Evolutionary conservation across 768 basidiomycete species (phyloP), one percentile per base, ranked within the genome.

Genomic region (Pleurotus pulmonarius): DNA sequence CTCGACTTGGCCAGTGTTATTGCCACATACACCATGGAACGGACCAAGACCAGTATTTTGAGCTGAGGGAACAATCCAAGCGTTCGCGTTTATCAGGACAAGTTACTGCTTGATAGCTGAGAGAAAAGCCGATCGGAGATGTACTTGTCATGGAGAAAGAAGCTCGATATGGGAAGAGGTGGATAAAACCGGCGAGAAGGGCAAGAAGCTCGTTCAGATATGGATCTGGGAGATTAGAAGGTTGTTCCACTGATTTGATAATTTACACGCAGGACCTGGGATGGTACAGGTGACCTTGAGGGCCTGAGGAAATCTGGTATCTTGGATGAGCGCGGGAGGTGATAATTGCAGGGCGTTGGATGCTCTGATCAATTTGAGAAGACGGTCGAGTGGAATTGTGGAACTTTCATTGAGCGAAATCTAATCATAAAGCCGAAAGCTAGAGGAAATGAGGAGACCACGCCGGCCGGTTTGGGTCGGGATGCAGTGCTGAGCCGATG

Each of bases 341-440:
- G n/a, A 49, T 34, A 34, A 34, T 37, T 26, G 49, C 49, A 26
- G 26, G 49, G 15, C 25, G 18, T 37, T 16, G 16, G 22, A n/a
- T n/a, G 51, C 37, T 20, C 51, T 39, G 51, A 52, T 52, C 51
- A 41, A 39, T 52, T 40, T 52, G 51, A 39, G 51, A 52, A 52
- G 51, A 18, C 12, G 46, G 13, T 34, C 29, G 29, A 34, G 29
- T 34, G 29, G 29, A 34, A 34, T 13, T 16, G n/a, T 44, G 41
- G 7, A 16, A n/a, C n/a, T 44, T 44, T 44, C 41, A 44, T 44
- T 44, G 20, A 44, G 41, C 41, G 20, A 44, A 44, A 44, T 44
- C n/a, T 44, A 44, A 44, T 44, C 41, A 44, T 44, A 44, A 44
- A 44, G n/a, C 41, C 41, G 41, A 44, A 44, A 44, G 41, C 20